Evolutionary conservation across 2,329 filamentous ascomycete species (phyloP), one percentile per base, ranked within the genome.

Genomic region (Beauveria brongniartii): DNA sequence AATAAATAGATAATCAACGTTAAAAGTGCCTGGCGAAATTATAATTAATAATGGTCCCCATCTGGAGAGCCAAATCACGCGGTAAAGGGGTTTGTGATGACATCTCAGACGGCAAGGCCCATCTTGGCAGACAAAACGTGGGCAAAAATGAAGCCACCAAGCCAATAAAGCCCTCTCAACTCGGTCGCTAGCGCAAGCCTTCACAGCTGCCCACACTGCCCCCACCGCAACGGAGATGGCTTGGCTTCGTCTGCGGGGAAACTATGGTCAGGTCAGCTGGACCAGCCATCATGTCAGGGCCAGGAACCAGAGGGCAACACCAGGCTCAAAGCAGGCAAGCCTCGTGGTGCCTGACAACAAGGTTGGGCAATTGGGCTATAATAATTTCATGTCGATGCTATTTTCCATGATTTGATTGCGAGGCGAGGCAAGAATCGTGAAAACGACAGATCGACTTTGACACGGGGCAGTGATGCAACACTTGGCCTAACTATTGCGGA

Each of bases 261-360:
- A 22, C 55, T 30, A 58, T 5, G 47, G 47, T 59, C 57, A 53
- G 57, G 57, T 59, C 57, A 59, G 57, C 57, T 59, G 57, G 57
- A 47, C 57, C 34, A 37, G 41, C 50, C 57, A 54, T 59, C 57
- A 59, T 59, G 57, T 59, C 57, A 59, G 57, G 57, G 57, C 48
- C 57, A 59, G 57, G 57, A 59, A 53, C 57, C 34, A 24, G 22
- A 6, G 20, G 22, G 16, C 55, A 59, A 3, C 46, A 51, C 37
- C 46, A 59, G n/a, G 56, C 57, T 53, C 24, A 47, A 59, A 59
- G 50, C 50, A 41, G 57, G 28, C 57, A 43, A 50, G 46, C 20
- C 34, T 8, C 5, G 28, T 44, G 24, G 55, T 57, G 30, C 54
- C 41, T 47, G 54, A 28, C 22, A 37, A n/a, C 34, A n/a, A 40